These are phyloP conservation scores for Pseudofabraea citricarpa DNA, from an alignment of 2,329 filamentous ascomycete species.

Conservation along the genomic window DNA sequence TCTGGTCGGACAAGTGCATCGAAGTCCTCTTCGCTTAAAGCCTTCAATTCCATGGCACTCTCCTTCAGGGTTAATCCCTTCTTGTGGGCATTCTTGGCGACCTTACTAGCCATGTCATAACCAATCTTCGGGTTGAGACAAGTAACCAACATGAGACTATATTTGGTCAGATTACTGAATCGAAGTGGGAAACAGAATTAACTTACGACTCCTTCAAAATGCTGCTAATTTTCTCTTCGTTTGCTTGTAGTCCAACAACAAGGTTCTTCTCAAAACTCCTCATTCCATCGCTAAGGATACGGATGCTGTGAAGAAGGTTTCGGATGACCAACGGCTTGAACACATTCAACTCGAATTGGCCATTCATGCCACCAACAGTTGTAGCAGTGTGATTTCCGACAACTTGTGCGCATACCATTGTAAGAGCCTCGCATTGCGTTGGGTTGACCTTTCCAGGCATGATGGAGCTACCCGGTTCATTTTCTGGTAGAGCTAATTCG, in stretches of 20 bases:
- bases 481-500: conserved; percentile 90
- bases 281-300: conserved; percentile 89
- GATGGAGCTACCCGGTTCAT: conserved; percentile 95
- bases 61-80: conserved; percentile 93
- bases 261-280: conserved; percentile 92
- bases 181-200: neutral
- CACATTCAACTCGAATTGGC: conserved; percentile 97
- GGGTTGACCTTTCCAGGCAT: conserved; percentile 99
- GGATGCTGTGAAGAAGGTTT: conserved; percentile 88
- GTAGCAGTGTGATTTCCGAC: conserved; percentile 95
- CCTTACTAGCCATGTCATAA: conserved; percentile 95
- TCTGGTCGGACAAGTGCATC: conserved; percentile 86
- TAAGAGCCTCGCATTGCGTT: conserved; percentile 95
- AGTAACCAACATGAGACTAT: conserved; percentile 92
- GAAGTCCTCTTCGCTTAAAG: conserved; percentile 83
- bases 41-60: conserved; percentile 89
- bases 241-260: conserved; percentile 80
- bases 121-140: conserved; percentile 97
- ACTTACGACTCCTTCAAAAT: conserved; percentile 91
- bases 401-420: conserved; percentile 96
- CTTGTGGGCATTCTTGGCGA: conserved; percentile 98
- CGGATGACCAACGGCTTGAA: conserved; percentile 97
- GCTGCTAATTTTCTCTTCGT: conserved; percentile 84
- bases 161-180: conserved; percentile 4
- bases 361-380: conserved; percentile 93